Evolutionary conservation across 495 filamentous ascomycete species (phyloP), one percentile per base, ranked within the genome.

Genomic region (Hyaloscypha finlandica): DNA sequence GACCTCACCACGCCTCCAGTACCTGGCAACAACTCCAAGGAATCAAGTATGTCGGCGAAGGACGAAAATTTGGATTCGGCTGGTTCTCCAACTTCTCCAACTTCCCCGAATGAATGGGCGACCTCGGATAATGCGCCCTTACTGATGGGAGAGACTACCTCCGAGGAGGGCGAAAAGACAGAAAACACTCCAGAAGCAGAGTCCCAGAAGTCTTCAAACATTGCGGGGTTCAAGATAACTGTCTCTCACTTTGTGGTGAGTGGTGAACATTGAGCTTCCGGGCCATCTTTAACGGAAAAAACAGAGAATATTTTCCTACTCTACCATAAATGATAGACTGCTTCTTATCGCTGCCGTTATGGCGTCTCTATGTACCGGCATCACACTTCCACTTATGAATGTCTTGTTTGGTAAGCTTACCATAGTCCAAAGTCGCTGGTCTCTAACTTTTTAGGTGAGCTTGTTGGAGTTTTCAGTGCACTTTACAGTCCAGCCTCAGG

Each of bases 241-340:
- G 55, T 77, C n/a, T 77, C 70, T 12, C 75, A 79, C 52, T 81
- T 79, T 31, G 25, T 74, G 8, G 77, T 78, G 55, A 74, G 73
- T 57, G 6, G 12, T 37, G 2, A 3, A 51, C 59, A 20, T n/a
- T 12, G 1, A 3, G 12, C 12, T 8, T 37, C 12, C 35, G 6
- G 35, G 8, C 12, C 35, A 37, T 0, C 12, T 1, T 37, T 37
- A 37, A 37, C 12, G 35, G 6, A 37, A 25, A 8, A 37, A 30
- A 22, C n/a, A 83, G 81, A 77, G 81, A 54, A 82, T 83, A 33
- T 83, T 82, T 61, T 74, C 79, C 19, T 83, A 80, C 66, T 79
- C 81, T 57, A 81, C 81, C 74, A 78, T 74, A 76, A 69, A 71
- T 45, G 80, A 83, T 73, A 77, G 68, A 51, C 9, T 78, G 8